Evolutionary conservation across 129 eudicot species (phyloP).

Genomic region (Oenanthe sinensis): DNA sequence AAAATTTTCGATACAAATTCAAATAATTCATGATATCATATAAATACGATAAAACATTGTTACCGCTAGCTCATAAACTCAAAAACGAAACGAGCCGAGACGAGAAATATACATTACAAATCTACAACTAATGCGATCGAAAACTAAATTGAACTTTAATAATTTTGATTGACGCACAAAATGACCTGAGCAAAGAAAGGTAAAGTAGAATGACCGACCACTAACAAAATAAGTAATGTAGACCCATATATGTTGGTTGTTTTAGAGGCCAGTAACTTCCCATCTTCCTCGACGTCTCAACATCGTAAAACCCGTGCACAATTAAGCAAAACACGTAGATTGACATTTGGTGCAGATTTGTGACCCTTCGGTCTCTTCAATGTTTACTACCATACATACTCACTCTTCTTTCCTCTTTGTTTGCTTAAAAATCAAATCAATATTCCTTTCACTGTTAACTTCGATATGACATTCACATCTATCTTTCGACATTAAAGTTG

Average conservation of each 20-base stretch:
- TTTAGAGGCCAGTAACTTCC: not conserved
- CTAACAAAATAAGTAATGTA: not conserved
- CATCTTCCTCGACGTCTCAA: not conserved
- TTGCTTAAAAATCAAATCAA: not conserved
- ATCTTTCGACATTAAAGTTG: not conserved
- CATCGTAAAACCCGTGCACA: not conserved
- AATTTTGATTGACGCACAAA: not conserved
- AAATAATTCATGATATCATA: too few relatives aligned
- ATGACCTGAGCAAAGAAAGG: not conserved
- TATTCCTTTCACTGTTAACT: not conserved
- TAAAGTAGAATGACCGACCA: not conserved
- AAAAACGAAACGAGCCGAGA: too few relatives aligned
- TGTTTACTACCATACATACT: conserved; percentile 1
- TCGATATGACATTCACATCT: not conserved
- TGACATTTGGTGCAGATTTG: not conserved
- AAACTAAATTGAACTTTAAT: not conserved
- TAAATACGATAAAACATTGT: too few relatives aligned
- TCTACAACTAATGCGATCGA: not conserved
- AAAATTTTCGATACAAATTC: too few relatives aligned
- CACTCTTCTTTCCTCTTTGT: not conserved
- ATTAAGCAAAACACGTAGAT: not conserved
- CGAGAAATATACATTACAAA: too few relatives aligned
- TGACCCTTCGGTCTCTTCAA: not conserved
- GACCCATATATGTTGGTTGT: conserved; percentile 8
- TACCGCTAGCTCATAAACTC: too few relatives aligned